phyloP scores from a whole-genome alignment of 345 rosid genomes.

The Heritiera fomes region DNA sequence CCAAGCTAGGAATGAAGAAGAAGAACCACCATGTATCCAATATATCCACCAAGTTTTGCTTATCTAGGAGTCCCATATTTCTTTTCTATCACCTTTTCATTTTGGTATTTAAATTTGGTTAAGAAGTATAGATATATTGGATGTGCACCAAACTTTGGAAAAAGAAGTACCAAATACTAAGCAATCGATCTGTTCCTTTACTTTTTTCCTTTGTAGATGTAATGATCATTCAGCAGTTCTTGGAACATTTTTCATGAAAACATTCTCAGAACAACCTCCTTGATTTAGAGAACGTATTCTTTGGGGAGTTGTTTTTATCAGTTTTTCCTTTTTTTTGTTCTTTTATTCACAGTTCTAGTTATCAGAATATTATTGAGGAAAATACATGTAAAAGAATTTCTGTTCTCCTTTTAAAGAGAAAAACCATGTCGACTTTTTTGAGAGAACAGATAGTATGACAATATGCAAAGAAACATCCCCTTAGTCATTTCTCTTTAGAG shows the following conservation, averaged over 20 bases:
- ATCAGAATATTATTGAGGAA: neutral
- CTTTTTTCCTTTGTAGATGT: neutral
- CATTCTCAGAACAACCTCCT: neutral
- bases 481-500: neutral
- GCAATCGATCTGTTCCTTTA: neutral
- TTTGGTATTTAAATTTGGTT: neutral
- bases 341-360: neutral
- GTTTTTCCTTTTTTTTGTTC: no score
- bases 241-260: neutral
- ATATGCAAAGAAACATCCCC: neutral
- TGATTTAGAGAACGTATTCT: neutral
- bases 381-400: neutral
- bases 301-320: no score
- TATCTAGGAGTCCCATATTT: neutral
- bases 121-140: neutral
- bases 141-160: neutral
- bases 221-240: neutral
- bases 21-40: neutral
- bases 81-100: neutral
- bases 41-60: neutral
- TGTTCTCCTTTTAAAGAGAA: neutral
- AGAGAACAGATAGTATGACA: neutral
- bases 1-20: neutral
- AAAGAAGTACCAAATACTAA: neutral
- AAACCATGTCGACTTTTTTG: neutral